Evolutionary conservation across 2,329 filamentous ascomycete species (phyloP).

Genomic region (Xylogone sp.): DNA sequence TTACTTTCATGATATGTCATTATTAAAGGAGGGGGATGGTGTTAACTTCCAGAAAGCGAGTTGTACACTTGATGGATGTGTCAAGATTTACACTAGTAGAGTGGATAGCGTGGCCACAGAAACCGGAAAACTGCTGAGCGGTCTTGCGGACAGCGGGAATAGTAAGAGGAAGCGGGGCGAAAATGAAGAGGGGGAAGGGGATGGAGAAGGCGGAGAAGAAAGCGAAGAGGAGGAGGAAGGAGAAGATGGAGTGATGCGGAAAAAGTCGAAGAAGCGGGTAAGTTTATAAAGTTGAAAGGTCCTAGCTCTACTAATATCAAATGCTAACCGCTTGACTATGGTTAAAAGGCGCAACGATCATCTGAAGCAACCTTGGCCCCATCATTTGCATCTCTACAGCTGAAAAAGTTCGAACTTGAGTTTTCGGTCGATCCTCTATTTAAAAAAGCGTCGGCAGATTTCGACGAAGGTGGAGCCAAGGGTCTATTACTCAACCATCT

Average conservation of each 20-base stretch:
- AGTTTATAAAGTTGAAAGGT: conserved; percentile 13
- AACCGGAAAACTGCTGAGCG: conserved; percentile 90
- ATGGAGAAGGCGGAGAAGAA: conserved; percentile 56
- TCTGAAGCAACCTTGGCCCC: conserved; percentile 91
- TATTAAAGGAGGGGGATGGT: conserved; percentile 91
- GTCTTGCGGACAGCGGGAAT: conserved; percentile 78
- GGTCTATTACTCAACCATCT: conserved; percentile 92
- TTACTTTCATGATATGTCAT: conserved; percentile 98
- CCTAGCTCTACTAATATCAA: conserved; percentile 7
- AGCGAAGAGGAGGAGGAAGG: conserved; percentile 61
- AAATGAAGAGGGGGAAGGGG: conserved; percentile 59
- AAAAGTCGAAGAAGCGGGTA: conserved; percentile 74
- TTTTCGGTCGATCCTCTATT: conserved; percentile 97
- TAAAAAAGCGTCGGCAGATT: conserved; percentile 97
- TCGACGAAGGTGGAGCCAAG: conserved; percentile 96
- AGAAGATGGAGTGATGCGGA: conserved; percentile 45
- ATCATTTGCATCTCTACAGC: conserved; percentile 80
- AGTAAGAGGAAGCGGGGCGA: conserved; percentile 70
- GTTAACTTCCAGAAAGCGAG: conserved; percentile 99
- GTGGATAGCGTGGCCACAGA: conserved; percentile 98
- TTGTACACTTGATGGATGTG: conserved; percentile 94
- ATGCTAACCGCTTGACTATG: conserved; percentile 20
- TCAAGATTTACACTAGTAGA: conserved; percentile 98
- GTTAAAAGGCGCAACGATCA: conserved; percentile 62
- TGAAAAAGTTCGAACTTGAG: conserved; percentile 97